Evolutionary conservation across 805 yeast species (phyloP).

Genomic region (Alloascoidea hylecoeti): DNA sequence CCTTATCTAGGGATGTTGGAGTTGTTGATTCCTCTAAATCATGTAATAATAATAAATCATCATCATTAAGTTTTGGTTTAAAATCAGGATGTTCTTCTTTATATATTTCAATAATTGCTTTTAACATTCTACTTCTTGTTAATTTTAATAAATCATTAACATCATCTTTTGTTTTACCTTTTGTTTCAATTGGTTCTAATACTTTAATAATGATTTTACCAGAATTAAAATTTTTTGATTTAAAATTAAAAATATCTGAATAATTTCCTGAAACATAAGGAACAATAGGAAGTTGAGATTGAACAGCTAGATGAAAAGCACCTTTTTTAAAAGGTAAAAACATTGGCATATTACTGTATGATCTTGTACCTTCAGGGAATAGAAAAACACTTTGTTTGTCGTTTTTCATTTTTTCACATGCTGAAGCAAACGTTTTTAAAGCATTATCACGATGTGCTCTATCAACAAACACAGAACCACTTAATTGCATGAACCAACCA

Average conservation of each 20-base stretch:
- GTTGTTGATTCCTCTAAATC: no score
- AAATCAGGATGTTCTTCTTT: no score
- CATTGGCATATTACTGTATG: slow-evolving; percentile 52
- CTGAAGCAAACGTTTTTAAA: slow-evolving; percentile 55
- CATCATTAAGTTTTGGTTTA: no score
- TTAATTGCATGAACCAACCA: slow-evolving; percentile 89
- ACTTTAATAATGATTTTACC: slow-evolving; percentile 75
- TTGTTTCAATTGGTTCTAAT: slow-evolving; percentile 67
- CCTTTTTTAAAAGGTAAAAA: slow-evolving; percentile 91
- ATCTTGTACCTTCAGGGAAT: slow-evolving; percentile 97
- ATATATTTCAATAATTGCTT: no score
- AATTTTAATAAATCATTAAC: slow-evolving; percentile 43
- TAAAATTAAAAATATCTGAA: slow-evolving; percentile 51
- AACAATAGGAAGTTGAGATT: slow-evolving; percentile 77
- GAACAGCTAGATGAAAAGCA: slow-evolving; percentile 93
- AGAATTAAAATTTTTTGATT: slow-evolving; percentile 45
- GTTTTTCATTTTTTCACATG: slow-evolving; percentile 44
- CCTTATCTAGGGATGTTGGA: no score
- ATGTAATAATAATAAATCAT: no score
- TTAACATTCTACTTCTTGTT: slow-evolving; percentile 46
- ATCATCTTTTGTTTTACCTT: slow-evolving; percentile 55
- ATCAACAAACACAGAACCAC: slow-evolving; percentile 87
- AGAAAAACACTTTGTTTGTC: slow-evolving; percentile 69
- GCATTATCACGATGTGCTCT: slow-evolving; percentile 69
- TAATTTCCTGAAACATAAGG: slow-evolving; percentile 87